A percentile compares a stretch with the other conserved stretches of the same genome.
Conservation (phyloP, 2,329 filamentous ascomycete genomes). For the Fusarium zealandicum region DNA sequence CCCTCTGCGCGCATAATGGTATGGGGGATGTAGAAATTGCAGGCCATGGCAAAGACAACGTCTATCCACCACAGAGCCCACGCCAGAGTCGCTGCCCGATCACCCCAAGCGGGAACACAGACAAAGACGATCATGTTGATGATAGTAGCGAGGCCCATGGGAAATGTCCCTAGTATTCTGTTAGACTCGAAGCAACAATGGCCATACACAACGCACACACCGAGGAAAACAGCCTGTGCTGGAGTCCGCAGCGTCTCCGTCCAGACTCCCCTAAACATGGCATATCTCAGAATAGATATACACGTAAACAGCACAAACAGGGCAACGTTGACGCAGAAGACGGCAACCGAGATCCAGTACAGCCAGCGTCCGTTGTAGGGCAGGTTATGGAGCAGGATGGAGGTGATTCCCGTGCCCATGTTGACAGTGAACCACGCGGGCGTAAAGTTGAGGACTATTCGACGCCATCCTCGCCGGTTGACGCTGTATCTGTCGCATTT, state of each 20-base stretch:
- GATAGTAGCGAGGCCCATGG: conserved; percentile 69
- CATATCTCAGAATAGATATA: conserved; percentile 64
- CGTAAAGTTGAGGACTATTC: conserved; percentile 18
- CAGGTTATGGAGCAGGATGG: conserved; percentile 63
- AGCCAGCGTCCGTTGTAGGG: conserved; percentile 64
- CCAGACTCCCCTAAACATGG: conserved; percentile 68
- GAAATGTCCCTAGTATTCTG: conserved; percentile 63
- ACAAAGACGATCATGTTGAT: conserved; percentile 66
- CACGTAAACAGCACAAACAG: conserved; percentile 60
- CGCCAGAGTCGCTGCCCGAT: conserved; percentile 56
- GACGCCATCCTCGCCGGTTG: conserved; percentile 22
- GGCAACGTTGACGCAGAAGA: conserved; percentile 63
- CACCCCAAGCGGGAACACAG: conserved; percentile 64
- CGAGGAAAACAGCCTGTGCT: conserved; percentile 55
- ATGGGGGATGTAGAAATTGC: conserved; percentile 58
- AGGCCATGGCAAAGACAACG: conserved; percentile 52
- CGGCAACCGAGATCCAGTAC: conserved; percentile 60
- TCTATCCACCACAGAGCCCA: conserved; percentile 64
- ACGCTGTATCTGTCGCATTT: background rate
- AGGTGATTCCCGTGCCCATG: conserved; percentile 72
- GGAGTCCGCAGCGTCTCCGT: conserved; percentile 66
- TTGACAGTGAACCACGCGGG: conserved; percentile 51
- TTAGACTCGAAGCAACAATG: no score
- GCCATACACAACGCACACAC: background rate
- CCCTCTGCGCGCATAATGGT: conserved; percentile 48